phyloP scores from a whole-genome alignment of 495 filamentous ascomycete species.

The Hyaloscypha variabilis region DNA sequence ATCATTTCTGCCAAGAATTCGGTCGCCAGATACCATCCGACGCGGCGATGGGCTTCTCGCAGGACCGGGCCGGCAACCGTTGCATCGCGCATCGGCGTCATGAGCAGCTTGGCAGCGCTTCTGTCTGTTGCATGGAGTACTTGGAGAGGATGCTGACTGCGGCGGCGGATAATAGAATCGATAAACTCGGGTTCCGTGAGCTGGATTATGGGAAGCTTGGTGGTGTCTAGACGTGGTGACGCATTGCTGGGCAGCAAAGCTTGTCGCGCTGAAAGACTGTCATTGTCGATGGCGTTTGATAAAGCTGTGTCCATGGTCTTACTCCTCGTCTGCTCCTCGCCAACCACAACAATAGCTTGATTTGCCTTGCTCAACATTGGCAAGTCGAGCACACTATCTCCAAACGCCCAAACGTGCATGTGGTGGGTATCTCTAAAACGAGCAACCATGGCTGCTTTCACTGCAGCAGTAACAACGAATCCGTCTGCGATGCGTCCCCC shows the following conservation, averaged over 20 bases:
- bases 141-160: constrained; percentile 26
- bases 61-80: constrained; percentile 46
- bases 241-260: constrained; percentile 45
- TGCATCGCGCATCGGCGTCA: constrained; percentile 59
- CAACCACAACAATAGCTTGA: constrained; percentile 61
- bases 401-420: constrained; percentile 59
- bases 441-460: constrained; percentile 54
- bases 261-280: constrained; percentile 48
- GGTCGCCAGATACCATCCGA: constrained; percentile 57
- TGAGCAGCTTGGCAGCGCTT: constrained; percentile 54
- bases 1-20: constrained; percentile 51
- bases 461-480: constrained; percentile 51
- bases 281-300: constrained; percentile 43
- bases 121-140: constrained; percentile 49
- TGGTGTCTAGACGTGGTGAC: constrained; percentile 47
- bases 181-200: constrained; percentile 42
- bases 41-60: constrained; percentile 51
- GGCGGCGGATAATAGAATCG: constrained; percentile 36
- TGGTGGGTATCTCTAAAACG: constrained; percentile 39
- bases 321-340: constrained; percentile 52
- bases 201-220: constrained; percentile 46
- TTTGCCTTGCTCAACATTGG: constrained; percentile 59
- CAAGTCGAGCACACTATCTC: constrained; percentile 64
- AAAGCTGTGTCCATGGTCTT: constrained; percentile 58
- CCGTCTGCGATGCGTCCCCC: constrained; percentile 53